Percentiles rank a stretch among this genome's conserved stretches.
These are phyloP conservation scores for Gloeostereum incarnatum DNA, from an alignment of 768 basidiomycete genomes.

Conservation along the genomic window DNA sequence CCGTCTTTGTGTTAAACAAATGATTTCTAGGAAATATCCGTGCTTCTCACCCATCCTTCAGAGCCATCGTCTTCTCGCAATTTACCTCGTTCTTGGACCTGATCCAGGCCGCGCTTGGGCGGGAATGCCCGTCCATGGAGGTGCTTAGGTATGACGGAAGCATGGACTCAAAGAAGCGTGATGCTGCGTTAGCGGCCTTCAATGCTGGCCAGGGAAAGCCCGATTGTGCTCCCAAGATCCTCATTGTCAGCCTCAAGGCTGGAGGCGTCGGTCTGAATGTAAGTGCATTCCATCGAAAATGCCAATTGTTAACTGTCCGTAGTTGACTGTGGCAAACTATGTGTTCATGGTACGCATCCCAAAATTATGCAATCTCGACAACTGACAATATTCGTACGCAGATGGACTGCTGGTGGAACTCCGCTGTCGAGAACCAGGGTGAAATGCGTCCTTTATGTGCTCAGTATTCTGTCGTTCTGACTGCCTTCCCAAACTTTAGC, in stretches of 20 bases:
- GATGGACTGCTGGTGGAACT: conserved; percentile 96
- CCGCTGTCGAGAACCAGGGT: conserved; percentile 78
- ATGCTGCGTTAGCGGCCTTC: conserved; percentile 70
- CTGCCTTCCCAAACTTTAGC: conserved; percentile 26
- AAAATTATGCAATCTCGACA: background rate
- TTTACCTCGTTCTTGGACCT: conserved; percentile 85
- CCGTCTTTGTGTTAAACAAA: background rate
- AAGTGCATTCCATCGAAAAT: conserved; percentile 14
- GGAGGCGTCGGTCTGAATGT: conserved; percentile 90
- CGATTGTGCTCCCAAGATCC: conserved; percentile 74
- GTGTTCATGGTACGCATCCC: conserved; percentile 65
- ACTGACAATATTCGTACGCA: conserved; percentile 15
- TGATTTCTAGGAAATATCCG: conserved; percentile 41
- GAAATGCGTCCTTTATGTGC: conserved; percentile 1
- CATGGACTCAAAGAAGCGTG: conserved; percentile 80
- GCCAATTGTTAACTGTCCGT: background rate
- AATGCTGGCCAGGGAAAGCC: conserved; percentile 52
- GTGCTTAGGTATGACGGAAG: conserved; percentile 87
- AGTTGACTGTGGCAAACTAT: conserved; percentile 76
- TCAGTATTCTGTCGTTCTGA: background rate
- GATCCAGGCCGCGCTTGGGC: conserved; percentile 60
- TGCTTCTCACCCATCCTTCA: conserved; percentile 67
- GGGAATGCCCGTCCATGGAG: conserved; percentile 57
- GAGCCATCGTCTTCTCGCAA: conserved; percentile 85
- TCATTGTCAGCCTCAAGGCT: conserved; percentile 78